Evolutionary conservation across 257 asterid species (phyloP).

Genomic region (Buddleja alternifolia): DNA sequence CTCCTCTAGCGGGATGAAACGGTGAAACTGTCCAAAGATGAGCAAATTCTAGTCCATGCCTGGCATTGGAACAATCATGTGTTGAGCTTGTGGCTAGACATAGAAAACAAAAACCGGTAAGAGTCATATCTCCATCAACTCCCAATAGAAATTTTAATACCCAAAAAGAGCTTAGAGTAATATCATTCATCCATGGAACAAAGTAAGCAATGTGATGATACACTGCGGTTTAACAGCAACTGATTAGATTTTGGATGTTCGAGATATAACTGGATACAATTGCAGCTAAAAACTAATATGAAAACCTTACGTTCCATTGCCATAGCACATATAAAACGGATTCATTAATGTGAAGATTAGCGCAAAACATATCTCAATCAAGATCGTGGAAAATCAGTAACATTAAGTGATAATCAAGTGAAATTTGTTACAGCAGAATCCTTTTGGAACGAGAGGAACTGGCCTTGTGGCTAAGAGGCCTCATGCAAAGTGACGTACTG

Average conservation of each 20-base stretch:
- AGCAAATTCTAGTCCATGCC: constrained; percentile 38
- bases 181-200: neutral
- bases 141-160: neutral
- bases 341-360: too few relatives aligned
- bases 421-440: neutral
- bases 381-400: neutral
- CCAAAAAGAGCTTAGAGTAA: neutral
- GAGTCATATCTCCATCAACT: constrained; percentile 6
- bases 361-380: neutral
- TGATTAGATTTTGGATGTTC: too few relatives aligned
- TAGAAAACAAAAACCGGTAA: constrained; percentile 22
- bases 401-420: neutral
- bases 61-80: constrained; percentile 41
- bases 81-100: constrained; percentile 38
- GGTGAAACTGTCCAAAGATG: constrained; percentile 5
- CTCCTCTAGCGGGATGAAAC: neutral
- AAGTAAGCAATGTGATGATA: neutral
- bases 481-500: too few relatives aligned
- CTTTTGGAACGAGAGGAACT: too few relatives aligned
- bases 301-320: too few relatives aligned
- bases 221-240: too few relatives aligned
- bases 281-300: neutral
- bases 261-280: neutral
- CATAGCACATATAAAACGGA: too few relatives aligned
- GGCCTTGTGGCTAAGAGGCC: too few relatives aligned